Evolutionary conservation across 139 green algal species (phyloP), one percentile per base, ranked within the genome.

Genomic region (Chlorella sp.): DNA sequence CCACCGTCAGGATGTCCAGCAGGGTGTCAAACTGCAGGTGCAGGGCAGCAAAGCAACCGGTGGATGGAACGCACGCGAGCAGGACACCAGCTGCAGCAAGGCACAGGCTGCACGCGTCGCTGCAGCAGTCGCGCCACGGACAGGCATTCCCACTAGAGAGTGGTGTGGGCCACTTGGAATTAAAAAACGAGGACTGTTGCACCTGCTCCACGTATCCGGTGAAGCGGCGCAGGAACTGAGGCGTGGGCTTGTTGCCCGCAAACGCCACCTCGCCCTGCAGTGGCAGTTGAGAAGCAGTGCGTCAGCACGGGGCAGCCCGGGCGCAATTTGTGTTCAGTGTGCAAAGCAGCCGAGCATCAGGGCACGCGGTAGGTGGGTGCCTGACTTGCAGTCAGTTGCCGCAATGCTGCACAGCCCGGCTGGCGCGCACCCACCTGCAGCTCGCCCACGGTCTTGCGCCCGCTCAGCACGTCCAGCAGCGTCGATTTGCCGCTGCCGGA

Each of bases 181-280:
- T n/a, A n/a, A n/a, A n/a, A n/a, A n/a, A n/a, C n/a, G n/a, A n/a
- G n/a, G n/a, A n/a, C n/a, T n/a, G n/a, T 62, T 56, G 92, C 85
- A 94, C 93, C 87, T 96, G 93, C 90, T 96, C 93, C 36, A 96
- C 92, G 72, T 96, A 96, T 36, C 93, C 93, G 1, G 94, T 97
- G 81, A 90, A 92, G 48, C 93, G 89, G 28, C 93, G 88, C 82
- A 97, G 88, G 86, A 96, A 95, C 48, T 85, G 76, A 14, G 62
- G 75, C 2, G 92, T 93, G 65, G 94, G 90, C 73, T 86, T 85
- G 79, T 95, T 85, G 38, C 92, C 92, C 24, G 89, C 93, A 89
- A 96, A 97, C 32, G 88, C 46, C 17, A 97, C 77, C 30, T 86
- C 77, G 48, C 94, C 94, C 43, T 89, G 51, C 51, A 60, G 11